These are phyloP conservation scores for Ocimum tenuiflorum DNA, from an alignment of 257 asterid genomes.

Conservation along the genomic window DNA sequence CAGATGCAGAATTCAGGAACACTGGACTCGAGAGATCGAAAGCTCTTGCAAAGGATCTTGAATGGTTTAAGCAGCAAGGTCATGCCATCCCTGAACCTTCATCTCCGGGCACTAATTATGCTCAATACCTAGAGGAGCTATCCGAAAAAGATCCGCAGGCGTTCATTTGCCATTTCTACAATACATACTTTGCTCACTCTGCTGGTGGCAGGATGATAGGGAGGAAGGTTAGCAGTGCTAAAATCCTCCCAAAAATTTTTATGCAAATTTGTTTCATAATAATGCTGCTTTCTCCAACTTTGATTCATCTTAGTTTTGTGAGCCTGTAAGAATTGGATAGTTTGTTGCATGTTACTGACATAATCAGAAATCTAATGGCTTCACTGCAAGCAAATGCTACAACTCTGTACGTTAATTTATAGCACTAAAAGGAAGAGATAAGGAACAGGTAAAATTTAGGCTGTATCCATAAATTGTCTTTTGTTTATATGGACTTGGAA, in stretches of 20 bases:
- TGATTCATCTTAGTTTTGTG: background rate
- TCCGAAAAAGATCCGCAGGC: slow-evolving; percentile 79
- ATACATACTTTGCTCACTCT: slow-evolving; percentile 84
- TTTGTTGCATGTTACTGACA: background rate
- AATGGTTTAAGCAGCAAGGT: slow-evolving; percentile 84
- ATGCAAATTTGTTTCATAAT: background rate
- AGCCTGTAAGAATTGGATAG: background rate
- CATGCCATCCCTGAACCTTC: slow-evolving; percentile 74
- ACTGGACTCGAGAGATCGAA: slow-evolving; percentile 88
- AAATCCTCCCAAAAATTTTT: background rate
- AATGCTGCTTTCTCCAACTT: background rate
- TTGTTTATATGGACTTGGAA: background rate
- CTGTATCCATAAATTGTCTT: too few species aligned
- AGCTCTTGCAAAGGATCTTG: slow-evolving; percentile 64
- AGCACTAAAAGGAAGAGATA: background rate
- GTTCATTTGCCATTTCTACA: slow-evolving; percentile 90
- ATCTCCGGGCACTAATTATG: slow-evolving; percentile 59
- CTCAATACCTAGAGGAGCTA: slow-evolving; percentile 56
- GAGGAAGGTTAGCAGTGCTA: slow-evolving; percentile 48
- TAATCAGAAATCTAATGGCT: background rate
- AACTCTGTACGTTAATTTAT: background rate
- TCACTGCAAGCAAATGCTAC: background rate
- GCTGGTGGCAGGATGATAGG: slow-evolving; percentile 99
- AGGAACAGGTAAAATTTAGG: too few species aligned
- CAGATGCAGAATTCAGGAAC: slow-evolving; percentile 85